Conservation (phyloP, 2,329 filamentous ascomycete genomes). For the Sordariomycetes sp. region DNA sequence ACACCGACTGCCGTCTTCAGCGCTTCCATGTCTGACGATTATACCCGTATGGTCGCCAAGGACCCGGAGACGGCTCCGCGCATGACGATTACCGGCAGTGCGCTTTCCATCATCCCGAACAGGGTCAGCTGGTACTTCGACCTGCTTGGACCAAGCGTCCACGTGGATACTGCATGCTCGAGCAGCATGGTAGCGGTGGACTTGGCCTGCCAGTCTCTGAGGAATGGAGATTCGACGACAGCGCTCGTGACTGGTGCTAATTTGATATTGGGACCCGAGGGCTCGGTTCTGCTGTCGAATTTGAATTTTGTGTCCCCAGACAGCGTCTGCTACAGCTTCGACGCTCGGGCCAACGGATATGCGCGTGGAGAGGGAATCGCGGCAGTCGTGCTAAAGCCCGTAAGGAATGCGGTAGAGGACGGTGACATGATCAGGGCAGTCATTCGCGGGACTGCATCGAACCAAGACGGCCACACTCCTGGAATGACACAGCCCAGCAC, state of each 20-base stretch:
- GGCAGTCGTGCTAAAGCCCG: constrained; percentile 42
- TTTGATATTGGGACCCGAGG: too few species aligned
- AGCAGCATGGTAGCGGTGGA: constrained; percentile 9
- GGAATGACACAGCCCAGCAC: constrained; percentile 44
- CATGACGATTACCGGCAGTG: constrained; percentile 21
- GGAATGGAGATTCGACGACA: constrained; percentile 27
- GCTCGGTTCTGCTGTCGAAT: too few species aligned
- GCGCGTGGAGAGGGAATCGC: constrained; percentile 48
- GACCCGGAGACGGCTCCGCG: constrained; percentile 23
- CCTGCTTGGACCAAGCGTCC: constrained; percentile 8
- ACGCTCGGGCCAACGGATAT: constrained; percentile 22
- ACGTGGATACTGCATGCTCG: constrained; percentile 11
- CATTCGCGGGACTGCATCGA: constrained; percentile 36
- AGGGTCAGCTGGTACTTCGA: constrained; percentile 28
- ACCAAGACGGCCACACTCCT: constrained; percentile 37
- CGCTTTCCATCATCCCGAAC: constrained; percentile 23
- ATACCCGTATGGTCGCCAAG: constrained; percentile 15
- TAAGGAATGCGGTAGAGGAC: constrained; percentile 40
- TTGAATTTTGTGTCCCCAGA: too few species aligned
- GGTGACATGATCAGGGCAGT: constrained; percentile 41
- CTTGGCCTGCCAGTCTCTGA: constrained; percentile 21
- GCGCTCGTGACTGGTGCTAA: too few species aligned
- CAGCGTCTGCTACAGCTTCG: too few species aligned
- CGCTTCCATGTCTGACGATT: constrained; percentile 28
- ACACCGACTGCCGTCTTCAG: constrained; percentile 23